Percentiles rank a stretch among this genome's conserved stretches.
Conservation (phyloP, 768 basidiomycete genomes). For the Infundibulicybe gibba region DNA sequence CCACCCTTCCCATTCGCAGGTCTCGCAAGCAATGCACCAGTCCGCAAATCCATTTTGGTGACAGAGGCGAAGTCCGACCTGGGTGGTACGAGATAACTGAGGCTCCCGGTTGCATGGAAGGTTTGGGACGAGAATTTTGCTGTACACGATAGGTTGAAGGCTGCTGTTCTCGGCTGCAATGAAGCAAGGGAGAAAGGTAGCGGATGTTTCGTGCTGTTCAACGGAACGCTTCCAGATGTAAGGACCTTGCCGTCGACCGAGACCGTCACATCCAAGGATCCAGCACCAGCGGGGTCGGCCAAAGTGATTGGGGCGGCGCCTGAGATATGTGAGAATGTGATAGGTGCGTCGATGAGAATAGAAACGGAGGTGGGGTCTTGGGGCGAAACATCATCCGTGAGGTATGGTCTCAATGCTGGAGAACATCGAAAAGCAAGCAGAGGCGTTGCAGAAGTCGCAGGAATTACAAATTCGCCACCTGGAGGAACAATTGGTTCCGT, state of each 20-base stretch:
- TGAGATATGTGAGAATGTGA: slow-evolving; percentile 43
- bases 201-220: slow-evolving; percentile 48
- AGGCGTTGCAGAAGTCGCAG: slow-evolving; percentile 31
- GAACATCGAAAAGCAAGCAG: slow-evolving; percentile 56
- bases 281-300: slow-evolving; percentile 13
- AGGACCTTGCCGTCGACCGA: slow-evolving; percentile 41
- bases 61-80: slow-evolving; percentile 46
- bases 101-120: slow-evolving; percentile 37
- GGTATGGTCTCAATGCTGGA: slow-evolving; percentile 57
- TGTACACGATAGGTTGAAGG: slow-evolving; percentile 34
- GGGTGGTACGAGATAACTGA: slow-evolving; percentile 49
- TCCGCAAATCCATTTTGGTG: slow-evolving; percentile 62
- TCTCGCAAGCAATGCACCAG: slow-evolving; percentile 50
- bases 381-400: slow-evolving; percentile 43
- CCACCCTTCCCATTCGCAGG: slow-evolving; percentile 48
- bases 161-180: slow-evolving; percentile 36
- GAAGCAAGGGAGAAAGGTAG: slow-evolving; percentile 45
- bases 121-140: slow-evolving; percentile 35
- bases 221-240: slow-evolving; percentile 38
- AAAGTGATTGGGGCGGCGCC: slow-evolving; percentile 41
- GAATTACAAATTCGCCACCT: slow-evolving; percentile 43
- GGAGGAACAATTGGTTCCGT: slow-evolving; percentile 37
- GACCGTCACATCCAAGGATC: slow-evolving; percentile 38
- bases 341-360: slow-evolving; percentile 49
- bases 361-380: slow-evolving; percentile 29